phyloP scores from a whole-genome alignment of 2,329 filamentous ascomycete species.

The Penicillium sp. region DNA sequence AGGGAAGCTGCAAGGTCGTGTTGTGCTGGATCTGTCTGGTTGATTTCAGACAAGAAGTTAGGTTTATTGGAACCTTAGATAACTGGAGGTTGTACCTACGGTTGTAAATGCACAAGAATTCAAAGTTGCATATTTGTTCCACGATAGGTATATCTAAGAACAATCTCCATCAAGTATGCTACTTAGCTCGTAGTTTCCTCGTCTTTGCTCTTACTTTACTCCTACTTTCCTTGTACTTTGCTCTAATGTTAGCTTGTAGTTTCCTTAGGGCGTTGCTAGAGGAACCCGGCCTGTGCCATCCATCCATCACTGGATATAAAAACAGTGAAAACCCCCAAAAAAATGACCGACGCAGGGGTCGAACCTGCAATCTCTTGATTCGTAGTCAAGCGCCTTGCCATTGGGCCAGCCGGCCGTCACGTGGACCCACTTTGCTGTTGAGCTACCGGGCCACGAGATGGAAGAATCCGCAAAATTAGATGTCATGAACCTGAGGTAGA shows the following conservation, averaged over 20 bases:
- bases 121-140: too few species aligned
- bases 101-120: too few species aligned
- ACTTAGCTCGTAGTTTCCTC: too few species aligned
- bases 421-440: neutral
- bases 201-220: too few species aligned
- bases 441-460: neutral
- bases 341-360: constrained; percentile 43
- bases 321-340: constrained; percentile 8
- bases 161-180: too few species aligned
- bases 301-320: neutral
- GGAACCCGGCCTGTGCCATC: too few species aligned
- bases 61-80: neutral
- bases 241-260: too few species aligned
- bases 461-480: rapidly evolving
- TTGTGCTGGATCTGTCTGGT: constrained; percentile 47
- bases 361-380: constrained; percentile 56
- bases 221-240: too few species aligned
- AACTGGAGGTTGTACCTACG: too few species aligned
- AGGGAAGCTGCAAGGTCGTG: constrained; percentile 48
- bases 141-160: too few species aligned
- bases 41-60: neutral
- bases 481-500: too few species aligned
- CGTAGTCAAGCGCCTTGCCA: constrained; percentile 56
- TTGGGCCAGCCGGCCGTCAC: constrained; percentile 45
- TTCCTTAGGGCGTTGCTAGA: too few species aligned